Evolutionary conservation across 1,284 basidiomycete genomes (phyloP).

Genomic region (Cryptococcus sp.): DNA sequence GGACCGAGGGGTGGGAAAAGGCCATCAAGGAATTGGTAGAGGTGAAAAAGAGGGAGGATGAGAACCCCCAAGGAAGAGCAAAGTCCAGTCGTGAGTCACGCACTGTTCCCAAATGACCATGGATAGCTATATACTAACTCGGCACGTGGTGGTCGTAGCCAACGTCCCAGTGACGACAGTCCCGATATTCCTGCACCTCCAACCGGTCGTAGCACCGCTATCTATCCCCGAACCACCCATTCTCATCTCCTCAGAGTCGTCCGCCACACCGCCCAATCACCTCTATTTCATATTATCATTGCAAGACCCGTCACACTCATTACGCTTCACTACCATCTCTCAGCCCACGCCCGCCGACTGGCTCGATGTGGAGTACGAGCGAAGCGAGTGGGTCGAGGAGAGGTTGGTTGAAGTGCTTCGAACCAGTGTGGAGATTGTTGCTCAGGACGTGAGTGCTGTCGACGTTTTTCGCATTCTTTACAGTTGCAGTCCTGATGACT

Average conservation of each 20-base stretch:
- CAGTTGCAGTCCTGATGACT: constrained; percentile 2
- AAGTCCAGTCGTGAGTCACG: constrained; percentile 26
- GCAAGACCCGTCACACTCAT: constrained; percentile 74
- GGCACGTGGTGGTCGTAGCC: constrained; percentile 12
- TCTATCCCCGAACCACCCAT: constrained; percentile 52
- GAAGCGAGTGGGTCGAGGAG: constrained; percentile 93
- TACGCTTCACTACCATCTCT: constrained; percentile 73
- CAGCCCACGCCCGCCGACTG: constrained; percentile 78
- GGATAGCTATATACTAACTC: no score
- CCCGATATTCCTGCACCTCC: constrained; percentile 89
- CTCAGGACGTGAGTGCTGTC: constrained; percentile 65
- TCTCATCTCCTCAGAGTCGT: constrained; percentile 22
- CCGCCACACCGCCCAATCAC: constrained; percentile 56
- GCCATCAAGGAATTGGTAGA: constrained; percentile 58
- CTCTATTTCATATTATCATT: constrained; percentile 84
- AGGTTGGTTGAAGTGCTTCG: constrained; percentile 79
- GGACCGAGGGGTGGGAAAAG: constrained; percentile 77
- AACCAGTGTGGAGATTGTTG: constrained; percentile 78
- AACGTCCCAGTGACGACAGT: constrained; percentile 77
- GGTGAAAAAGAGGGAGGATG: constrained; percentile 38
- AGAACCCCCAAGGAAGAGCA: constrained; percentile 35
- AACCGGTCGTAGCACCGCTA: constrained; percentile 73
- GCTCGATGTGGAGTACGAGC: constrained; percentile 81
- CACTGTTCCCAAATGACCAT: neutral
- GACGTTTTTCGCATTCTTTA: neutral